Conservation (phyloP, 2,329 filamentous ascomycete genomes). For the Hirsutella thompsonii region DNA sequence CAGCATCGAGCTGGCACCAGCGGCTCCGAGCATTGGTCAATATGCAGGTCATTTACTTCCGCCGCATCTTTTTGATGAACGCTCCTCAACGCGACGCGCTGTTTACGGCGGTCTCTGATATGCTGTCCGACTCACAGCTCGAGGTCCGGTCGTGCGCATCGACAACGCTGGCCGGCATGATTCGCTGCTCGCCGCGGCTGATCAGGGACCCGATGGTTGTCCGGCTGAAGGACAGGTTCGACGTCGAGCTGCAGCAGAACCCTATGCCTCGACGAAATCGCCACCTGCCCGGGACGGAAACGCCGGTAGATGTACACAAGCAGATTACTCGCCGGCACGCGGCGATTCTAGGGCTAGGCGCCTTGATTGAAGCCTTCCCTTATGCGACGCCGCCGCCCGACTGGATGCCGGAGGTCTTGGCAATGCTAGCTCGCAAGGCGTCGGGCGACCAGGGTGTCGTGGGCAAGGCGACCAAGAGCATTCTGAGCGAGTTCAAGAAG, state of each 20-base stretch:
- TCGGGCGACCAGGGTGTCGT: conserved; percentile 85
- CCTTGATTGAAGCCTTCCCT: conserved; percentile 88
- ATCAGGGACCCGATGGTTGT: conserved; percentile 70
- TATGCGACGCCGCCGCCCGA: conserved; percentile 83
- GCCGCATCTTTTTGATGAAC: conserved; percentile 78
- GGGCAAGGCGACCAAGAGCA: conserved; percentile 87
- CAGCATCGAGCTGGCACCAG: conserved; percentile 85
- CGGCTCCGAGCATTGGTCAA: conserved; percentile 89
- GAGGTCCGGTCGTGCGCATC: conserved; percentile 92
- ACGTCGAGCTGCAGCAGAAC: conserved; percentile 63
- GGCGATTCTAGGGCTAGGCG: conserved; percentile 80
- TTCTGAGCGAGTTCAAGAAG: conserved; percentile 97
- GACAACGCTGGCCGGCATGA: conserved; percentile 91
- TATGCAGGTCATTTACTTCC: conserved; percentile 98
- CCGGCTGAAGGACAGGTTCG: conserved; percentile 67
- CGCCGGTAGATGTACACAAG: conserved; percentile 56
- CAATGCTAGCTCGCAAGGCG: conserved; percentile 70
- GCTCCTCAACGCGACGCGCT: conserved; percentile 63
- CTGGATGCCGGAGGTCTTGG: conserved; percentile 91
- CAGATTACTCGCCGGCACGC: conserved; percentile 77
- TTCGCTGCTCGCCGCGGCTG: conserved; percentile 75
- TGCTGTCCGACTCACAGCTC: conserved; percentile 84
- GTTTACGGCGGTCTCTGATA: conserved; percentile 86
- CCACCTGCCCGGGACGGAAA: conserved; percentile 51
- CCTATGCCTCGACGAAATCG: conserved; percentile 67